Percentiles rank a stretch among this genome's conserved stretches.
Evolutionary conservation across 2,329 filamentous ascomycete genomes (phyloP).

Genomic region (Diaporthe sp.): DNA sequence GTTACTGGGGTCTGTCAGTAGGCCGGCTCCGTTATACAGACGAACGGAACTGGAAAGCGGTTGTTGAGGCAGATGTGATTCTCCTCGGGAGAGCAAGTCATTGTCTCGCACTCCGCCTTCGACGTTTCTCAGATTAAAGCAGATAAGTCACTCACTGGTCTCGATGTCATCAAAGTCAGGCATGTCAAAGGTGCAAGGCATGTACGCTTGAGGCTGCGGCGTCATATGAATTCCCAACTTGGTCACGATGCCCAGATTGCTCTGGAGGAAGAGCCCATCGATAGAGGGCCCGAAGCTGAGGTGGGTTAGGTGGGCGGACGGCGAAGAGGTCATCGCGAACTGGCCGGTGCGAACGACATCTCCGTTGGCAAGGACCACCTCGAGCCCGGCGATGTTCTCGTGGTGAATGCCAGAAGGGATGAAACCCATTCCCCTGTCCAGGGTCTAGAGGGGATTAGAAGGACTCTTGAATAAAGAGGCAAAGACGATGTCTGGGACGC

Average conservation of each 20-base stretch:
- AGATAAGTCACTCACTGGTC: conserved; percentile 48
- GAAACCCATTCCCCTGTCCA: conserved; percentile 59
- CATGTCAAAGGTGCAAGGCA: conserved; percentile 62
- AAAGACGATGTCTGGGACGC: conserved; percentile 49
- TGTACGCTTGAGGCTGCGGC: conserved; percentile 59
- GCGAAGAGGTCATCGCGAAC: conserved; percentile 54
- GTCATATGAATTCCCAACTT: conserved; percentile 65
- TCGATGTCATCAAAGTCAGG: conserved; percentile 61
- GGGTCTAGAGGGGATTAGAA: conserved; percentile 52
- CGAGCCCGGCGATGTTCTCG: conserved; percentile 54
- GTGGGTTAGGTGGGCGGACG: conserved; percentile 55
- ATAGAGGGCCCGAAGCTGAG: conserved; percentile 58
- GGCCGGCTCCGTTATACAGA: fast-evolving
- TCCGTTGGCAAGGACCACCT: conserved; percentile 49
- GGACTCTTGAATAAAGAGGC: not conserved
- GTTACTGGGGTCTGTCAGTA: conserved; percentile 43
- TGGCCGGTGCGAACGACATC: conserved; percentile 48
- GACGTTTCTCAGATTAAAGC: not conserved
- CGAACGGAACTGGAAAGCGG: too few species aligned
- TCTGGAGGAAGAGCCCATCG: conserved; percentile 66
- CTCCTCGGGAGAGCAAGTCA: too few species aligned
- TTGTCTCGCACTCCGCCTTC: too few species aligned
- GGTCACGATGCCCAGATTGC: conserved; percentile 67
- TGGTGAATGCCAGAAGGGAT: conserved; percentile 54
- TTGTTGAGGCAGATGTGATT: too few species aligned